Evolutionary conservation across 371 early-diverging fungal genomes (phyloP).

Genomic region (Haplosporangium sp.): DNA sequence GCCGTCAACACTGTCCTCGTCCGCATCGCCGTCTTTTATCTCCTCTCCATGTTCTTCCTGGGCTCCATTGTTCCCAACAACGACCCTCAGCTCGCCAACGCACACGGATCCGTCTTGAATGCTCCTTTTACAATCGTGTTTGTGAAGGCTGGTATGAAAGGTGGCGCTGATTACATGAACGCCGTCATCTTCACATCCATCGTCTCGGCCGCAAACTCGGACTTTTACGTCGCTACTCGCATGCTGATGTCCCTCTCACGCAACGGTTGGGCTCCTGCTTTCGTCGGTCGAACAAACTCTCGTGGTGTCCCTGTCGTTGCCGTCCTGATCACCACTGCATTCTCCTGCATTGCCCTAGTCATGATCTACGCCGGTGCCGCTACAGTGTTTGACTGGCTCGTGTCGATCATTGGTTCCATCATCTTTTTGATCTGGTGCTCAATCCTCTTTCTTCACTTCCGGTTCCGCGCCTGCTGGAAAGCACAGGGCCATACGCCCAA

Average conservation of each 20-base stretch:
- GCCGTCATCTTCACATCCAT: constrained; percentile 75
- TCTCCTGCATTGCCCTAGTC: constrained; percentile 70
- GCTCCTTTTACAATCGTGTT: constrained; percentile 77
- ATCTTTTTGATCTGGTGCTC: constrained; percentile 85
- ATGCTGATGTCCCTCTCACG: constrained; percentile 72
- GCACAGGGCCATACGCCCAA: constrained; percentile 73
- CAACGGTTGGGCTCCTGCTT: constrained; percentile 72
- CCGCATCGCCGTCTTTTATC: constrained; percentile 79
- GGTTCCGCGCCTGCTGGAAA: constrained; percentile 82
- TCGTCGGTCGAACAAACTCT: constrained; percentile 61
- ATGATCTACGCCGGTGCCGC: constrained; percentile 61
- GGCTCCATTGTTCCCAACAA: constrained; percentile 71
- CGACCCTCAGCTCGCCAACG: constrained; percentile 60
- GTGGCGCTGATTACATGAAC: constrained; percentile 76
- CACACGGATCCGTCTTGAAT: constrained; percentile 53
- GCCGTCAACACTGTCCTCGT: constrained; percentile 76
- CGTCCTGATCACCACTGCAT: constrained; percentile 62
- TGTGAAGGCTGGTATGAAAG: constrained; percentile 67
- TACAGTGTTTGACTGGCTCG: constrained; percentile 78
- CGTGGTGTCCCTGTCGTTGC: constrained; percentile 72
- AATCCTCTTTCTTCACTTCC: constrained; percentile 80
- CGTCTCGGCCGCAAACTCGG: constrained; percentile 78
- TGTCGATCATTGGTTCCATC: constrained; percentile 77
- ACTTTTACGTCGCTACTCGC: constrained; percentile 74
- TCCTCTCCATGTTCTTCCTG: constrained; percentile 73